Evolutionary conservation across 2,329 filamentous ascomycete species (phyloP).

Genomic region (Corniculantispora saksenae): DNA sequence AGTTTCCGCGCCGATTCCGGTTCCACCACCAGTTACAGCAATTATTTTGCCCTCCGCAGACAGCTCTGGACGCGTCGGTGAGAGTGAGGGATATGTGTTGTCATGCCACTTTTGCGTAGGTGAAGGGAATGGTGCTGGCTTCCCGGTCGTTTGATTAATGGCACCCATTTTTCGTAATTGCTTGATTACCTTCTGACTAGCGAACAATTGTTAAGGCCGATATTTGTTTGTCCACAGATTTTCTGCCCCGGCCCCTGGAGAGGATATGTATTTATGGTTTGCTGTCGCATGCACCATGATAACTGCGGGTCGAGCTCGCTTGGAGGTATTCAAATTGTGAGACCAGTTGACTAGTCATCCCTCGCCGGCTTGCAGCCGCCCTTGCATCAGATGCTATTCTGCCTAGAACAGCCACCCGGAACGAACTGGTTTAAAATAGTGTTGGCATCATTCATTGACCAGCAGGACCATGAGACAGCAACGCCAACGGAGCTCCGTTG

Average conservation of each 20-base stretch:
- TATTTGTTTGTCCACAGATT: neutral
- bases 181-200: neutral
- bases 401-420: neutral
- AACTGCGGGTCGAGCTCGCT: neutral
- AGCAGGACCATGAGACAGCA: too few relatives aligned
- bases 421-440: too few relatives aligned
- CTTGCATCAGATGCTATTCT: neutral
- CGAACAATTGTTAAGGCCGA: too few relatives aligned
- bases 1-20: constrained; percentile 50
- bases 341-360: neutral
- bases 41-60: constrained; percentile 44
- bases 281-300: neutral
- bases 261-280: neutral
- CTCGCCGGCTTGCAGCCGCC: neutral
- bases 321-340: neutral
- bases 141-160: constrained; percentile 4
- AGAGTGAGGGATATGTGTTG: constrained; percentile 29
- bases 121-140: constrained; percentile 18
- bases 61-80: constrained; percentile 28
- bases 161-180: neutral
- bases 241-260: neutral
- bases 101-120: constrained; percentile 23
- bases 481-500: too few relatives aligned
- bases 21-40: constrained; percentile 56
- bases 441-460: too few relatives aligned